Conservation (phyloP, 352 stramenopile genomes). For the Phytophthora megakarya region DNA sequence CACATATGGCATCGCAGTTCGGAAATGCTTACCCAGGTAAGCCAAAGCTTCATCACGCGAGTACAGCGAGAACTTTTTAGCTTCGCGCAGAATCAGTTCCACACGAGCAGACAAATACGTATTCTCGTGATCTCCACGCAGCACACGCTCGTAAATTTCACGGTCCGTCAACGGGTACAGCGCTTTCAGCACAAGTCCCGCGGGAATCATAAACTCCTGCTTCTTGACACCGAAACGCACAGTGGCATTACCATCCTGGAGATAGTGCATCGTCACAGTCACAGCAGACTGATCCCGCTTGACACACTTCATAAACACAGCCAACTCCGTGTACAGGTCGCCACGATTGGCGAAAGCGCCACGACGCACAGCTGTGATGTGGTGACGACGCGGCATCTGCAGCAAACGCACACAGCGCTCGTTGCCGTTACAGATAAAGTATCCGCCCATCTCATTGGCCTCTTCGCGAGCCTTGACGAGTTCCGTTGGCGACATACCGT, state of each 20-base stretch:
- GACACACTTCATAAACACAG: conserved; percentile 97
- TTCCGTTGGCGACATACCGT: conserved; percentile 81
- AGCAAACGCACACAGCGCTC: conserved; percentile 98
- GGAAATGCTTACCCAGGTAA: conserved; percentile 98
- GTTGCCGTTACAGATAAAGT: conserved; percentile 99
- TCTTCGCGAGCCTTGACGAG: conserved; percentile 92
- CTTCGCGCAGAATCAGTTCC: conserved; percentile 97
- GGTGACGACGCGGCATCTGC: conserved; percentile 92
- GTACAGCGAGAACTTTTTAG: conserved; percentile 93
- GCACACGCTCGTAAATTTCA: conserved; percentile 98
- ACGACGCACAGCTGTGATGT: conserved; percentile 95
- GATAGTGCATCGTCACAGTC: conserved; percentile 98
- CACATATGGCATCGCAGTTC: conserved; percentile 87
- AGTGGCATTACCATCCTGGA: conserved; percentile 96
- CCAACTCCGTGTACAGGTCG: conserved; percentile 96
- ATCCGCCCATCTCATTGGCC: conserved; percentile 98
- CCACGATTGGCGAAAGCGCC: conserved; percentile 98
- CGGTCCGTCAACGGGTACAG: conserved; percentile 90
- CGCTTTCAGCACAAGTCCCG: conserved; percentile 97
- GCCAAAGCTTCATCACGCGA: conserved; percentile 88
- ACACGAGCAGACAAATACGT: conserved; percentile 97
- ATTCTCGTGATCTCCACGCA: conserved; percentile 95
- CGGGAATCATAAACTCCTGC: conserved; percentile 98
- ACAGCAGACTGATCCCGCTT: conserved; percentile 95
- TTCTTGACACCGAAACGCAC: conserved; percentile 97